Conservation (phyloP, 2,329 filamentous ascomycete species). For the Fusarium humuli region DNA sequence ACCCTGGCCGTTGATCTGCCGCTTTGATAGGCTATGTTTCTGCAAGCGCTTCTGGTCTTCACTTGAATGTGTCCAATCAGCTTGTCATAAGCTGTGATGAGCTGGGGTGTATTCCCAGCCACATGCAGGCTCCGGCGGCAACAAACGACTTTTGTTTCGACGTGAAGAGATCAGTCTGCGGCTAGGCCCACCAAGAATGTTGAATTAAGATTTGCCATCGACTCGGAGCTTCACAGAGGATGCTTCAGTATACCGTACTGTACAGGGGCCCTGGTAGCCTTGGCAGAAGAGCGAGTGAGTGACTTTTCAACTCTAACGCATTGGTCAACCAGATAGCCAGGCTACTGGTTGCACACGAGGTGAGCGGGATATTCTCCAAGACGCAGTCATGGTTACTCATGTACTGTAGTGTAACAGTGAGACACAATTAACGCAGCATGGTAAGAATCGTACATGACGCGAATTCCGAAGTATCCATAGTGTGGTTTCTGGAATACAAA, state of each 20-base stretch:
- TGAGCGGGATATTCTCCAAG: constrained; percentile 12
- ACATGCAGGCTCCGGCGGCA: constrained; percentile 60
- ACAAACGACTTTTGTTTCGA: constrained; percentile 52
- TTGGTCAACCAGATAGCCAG: constrained; percentile 2
- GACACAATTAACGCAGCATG: constrained; percentile 13
- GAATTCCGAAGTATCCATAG: background rate
- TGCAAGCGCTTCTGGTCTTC: constrained; percentile 42
- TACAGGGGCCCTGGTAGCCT: constrained; percentile 1
- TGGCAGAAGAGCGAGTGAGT: constrained; percentile 27
- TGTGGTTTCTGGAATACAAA: constrained; percentile 9
- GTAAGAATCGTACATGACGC: constrained; percentile 10
- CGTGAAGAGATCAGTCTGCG: constrained; percentile 12
- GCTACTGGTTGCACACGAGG: constrained; percentile 7
- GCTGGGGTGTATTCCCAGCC: constrained; percentile 53
- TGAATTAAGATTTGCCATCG: constrained; percentile 20
- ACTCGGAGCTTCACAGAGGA: background rate
- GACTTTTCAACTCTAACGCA: constrained; percentile 20
- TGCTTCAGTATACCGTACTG: background rate
- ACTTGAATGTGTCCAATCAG: constrained; percentile 54
- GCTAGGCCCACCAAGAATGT: constrained; percentile 22
- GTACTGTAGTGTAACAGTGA: constrained; percentile 14
- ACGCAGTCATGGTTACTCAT: constrained; percentile 14
- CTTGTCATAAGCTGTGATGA: constrained; percentile 45
- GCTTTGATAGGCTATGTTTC: constrained; percentile 42
- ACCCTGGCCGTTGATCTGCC: constrained; percentile 36